Base-by-base conservation (phyloP, 306 rosid genomes). In the Corylus heterophylla region DNA sequence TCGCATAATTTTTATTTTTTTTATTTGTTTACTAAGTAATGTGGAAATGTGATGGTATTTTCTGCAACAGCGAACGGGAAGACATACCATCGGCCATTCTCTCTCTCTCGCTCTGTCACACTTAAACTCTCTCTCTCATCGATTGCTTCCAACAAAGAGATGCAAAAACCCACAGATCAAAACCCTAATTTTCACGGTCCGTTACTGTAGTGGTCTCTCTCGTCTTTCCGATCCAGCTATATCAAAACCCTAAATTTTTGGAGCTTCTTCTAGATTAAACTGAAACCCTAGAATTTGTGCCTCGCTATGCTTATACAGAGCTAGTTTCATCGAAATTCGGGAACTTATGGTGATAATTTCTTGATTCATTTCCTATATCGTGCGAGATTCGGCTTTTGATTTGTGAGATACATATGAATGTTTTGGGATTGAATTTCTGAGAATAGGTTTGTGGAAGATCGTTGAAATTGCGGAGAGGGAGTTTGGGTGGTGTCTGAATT, bases 191-290 rank as follows among this genome's bases (percentile, higher is more conserved):
- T 27, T 51, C 54, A 29, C 67, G 45, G 18, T 71, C 47, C 8
- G 31, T 80, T 78, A n/a, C 69, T 27, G 54, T 54, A 73, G 58
- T 79, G 64, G 45, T 29, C 48, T 76, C 63, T 73, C 77, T 81
- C 74, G 18, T 58, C 22, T 48, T 74, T 84, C 76, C 83, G 91
- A 88, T 91, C 93, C 89, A 63, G 83, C 71, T 77, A 83, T 59
- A 56, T 47, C 75, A 82, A 83, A 89, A 88, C 91, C 92, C 90
- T 86, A 90, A 69, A 81, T 83, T 62, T 87, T 84, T 74, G 78
- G 77, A 81, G 82, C 75, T 84, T 5, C 75, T 84, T 5, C 25
- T 83, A 50, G 84, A 84, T 76, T 81, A 83, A 81, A 85, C 51
- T 74, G 70, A 79, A 75, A 83, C 81, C 92, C 89, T 86, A 78